phyloP scores from a whole-genome alignment of 768 basidiomycete genomes.

The Pholiota conissans region DNA sequence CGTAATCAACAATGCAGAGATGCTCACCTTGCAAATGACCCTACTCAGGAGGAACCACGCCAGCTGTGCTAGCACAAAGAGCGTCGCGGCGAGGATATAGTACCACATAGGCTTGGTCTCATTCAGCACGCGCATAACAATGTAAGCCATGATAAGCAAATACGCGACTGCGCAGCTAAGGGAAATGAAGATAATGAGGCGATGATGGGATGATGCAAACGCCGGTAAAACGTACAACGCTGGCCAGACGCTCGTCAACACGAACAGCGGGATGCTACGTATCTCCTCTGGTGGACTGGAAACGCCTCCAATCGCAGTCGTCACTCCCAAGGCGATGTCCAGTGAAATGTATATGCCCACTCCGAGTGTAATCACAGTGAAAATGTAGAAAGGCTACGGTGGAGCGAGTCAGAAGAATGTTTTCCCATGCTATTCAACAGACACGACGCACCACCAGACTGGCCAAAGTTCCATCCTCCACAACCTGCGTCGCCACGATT shows the following conservation, averaged over 20 bases:
- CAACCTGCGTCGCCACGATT: constrained; percentile 82
- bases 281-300: constrained; percentile 57
- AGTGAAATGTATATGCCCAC: constrained; percentile 82
- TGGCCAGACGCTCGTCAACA: constrained; percentile 48
- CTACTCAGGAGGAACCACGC: constrained; percentile 80
- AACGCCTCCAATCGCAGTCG: constrained; percentile 53
- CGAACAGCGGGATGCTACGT: constrained; percentile 73
- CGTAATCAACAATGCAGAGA: background rate
- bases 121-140: constrained; percentile 73
- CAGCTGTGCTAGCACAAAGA: constrained; percentile 81
- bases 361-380: constrained; percentile 61
- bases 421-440: background rate
- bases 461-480: constrained; percentile 86
- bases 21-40: constrained; percentile 65
- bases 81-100: constrained; percentile 68
- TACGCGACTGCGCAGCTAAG: constrained; percentile 55
- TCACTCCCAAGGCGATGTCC: constrained; percentile 74
- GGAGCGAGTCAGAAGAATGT: background rate
- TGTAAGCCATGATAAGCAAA: constrained; percentile 74
- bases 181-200: background rate
- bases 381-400: constrained; percentile 59
- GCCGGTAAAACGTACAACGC: constrained; percentile 22
- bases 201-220: background rate
- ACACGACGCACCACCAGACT: constrained; percentile 60
- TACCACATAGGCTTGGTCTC: constrained; percentile 82